phyloP scores from a whole-genome alignment of 768 basidiomycete species.

The Hygrophoropsis aurantiaca region DNA sequence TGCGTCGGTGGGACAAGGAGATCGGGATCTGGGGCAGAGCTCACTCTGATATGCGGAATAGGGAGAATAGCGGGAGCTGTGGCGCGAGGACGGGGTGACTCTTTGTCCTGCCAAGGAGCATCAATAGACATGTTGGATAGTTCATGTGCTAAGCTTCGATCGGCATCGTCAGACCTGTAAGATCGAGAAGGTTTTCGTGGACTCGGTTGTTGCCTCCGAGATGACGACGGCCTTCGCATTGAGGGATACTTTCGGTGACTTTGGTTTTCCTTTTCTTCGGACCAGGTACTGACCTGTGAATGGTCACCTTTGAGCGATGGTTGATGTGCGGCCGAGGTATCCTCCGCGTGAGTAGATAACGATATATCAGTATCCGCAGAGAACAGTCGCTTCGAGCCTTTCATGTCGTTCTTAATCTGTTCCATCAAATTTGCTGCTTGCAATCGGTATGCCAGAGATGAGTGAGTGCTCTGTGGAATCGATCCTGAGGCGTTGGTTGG shows the following conservation, averaged over 20 bases:
- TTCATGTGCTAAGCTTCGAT: constrained; percentile 40
- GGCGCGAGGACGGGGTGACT: constrained; percentile 16
- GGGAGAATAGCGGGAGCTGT: constrained; percentile 5
- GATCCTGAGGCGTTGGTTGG: constrained; percentile 23
- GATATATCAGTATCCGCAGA: constrained; percentile 64
- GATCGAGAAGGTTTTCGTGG: constrained; percentile 42
- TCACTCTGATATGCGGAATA: constrained; percentile 28
- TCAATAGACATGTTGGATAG: constrained; percentile 46
- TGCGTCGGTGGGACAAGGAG: constrained; percentile 29
- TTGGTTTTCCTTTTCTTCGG: constrained; percentile 36
- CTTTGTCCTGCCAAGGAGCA: constrained; percentile 29
- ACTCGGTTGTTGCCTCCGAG: constrained; percentile 39
- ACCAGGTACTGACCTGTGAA: constrained; percentile 26
- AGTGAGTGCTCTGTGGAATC: constrained; percentile 41
- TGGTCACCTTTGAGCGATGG: constrained; percentile 9
- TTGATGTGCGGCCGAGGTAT: background rate
- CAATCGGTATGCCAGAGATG: constrained; percentile 68
- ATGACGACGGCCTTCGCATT: constrained; percentile 33
- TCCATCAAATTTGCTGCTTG: constrained; percentile 83
- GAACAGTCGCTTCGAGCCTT: constrained; percentile 66
- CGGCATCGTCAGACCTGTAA: constrained; percentile 40
- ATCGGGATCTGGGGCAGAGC: constrained; percentile 26
- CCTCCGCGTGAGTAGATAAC: constrained; percentile 27
- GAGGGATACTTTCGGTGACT: constrained; percentile 19
- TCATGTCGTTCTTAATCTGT: constrained; percentile 78